A percentile compares a stretch with the other conserved stretches of the same genome.
Conservation (phyloP, 2,329 filamentous ascomycete species). For the Aspergillus piperis region DNA sequence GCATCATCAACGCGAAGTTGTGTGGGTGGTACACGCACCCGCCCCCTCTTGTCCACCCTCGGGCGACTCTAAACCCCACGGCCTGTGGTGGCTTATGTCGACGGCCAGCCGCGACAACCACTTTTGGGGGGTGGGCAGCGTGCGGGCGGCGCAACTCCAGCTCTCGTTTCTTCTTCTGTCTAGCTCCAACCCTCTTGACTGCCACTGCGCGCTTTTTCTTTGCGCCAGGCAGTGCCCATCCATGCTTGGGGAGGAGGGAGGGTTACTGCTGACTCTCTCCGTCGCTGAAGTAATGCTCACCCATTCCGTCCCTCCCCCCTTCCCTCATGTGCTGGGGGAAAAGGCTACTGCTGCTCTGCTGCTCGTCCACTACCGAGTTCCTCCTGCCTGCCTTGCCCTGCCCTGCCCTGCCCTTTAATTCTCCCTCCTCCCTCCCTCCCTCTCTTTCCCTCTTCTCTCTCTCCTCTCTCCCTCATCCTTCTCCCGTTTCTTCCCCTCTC, state of each 20-base stretch:
- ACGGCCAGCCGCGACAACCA: background rate
- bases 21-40: background rate
- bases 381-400: constrained; percentile 32
- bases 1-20: background rate
- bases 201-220: constrained; percentile 10
- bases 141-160: background rate
- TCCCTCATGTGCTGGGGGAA: constrained; percentile 6
- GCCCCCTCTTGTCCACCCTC: background rate
- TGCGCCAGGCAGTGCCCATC: constrained; percentile 33
- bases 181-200: background rate
- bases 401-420: constrained; percentile 24
- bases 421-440: constrained; percentile 16
- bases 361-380: constrained; percentile 49
- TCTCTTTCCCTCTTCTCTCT: constrained; percentile 40
- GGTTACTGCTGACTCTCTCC: constrained; percentile 34
- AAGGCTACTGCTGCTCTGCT: constrained; percentile 52
- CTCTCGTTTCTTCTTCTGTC: constrained; percentile 23
- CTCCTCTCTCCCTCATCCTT: constrained; percentile 35
- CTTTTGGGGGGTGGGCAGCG: background rate
- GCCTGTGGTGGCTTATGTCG: background rate
- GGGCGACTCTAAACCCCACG: background rate
- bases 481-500: constrained; percentile 39
- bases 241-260: constrained; percentile 9
- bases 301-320: constrained; percentile 12
- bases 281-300: constrained; percentile 56